Percentiles rank a stretch among this genome's conserved stretches.
phyloP scores from a whole-genome alignment of 768 basidiomycete species.

The Mycena olivaceomarginata region DNA sequence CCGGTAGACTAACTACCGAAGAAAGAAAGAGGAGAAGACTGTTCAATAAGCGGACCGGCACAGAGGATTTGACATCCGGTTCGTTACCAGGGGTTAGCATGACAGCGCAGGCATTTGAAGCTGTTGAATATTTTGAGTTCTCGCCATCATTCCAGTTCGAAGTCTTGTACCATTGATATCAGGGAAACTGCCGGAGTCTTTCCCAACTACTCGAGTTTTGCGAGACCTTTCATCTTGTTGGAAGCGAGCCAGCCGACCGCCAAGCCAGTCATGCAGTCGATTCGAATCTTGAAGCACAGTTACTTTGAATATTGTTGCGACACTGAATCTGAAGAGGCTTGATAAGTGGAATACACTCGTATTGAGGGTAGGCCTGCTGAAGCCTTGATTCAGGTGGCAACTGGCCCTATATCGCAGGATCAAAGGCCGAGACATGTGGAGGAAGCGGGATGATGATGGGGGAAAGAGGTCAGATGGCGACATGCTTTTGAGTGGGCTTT shows the following conservation, averaged over 20 bases:
- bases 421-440: too few species aligned
- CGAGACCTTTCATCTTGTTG: constrained; percentile 7
- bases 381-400: not conserved
- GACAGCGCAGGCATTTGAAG: not conserved
- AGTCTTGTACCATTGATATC: not conserved
- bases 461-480: constrained; percentile 7
- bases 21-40: not conserved
- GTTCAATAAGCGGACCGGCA: not conserved
- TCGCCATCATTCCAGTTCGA: not conserved
- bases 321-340: constrained; percentile 3
- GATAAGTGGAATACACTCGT: not conserved
- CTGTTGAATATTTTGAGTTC: not conserved
- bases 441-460: too few species aligned
- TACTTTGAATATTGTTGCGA: not conserved
- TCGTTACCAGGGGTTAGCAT: not conserved
- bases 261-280: not conserved
- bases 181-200: constrained; percentile 1
- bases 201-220: not conserved
- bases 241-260: constrained; percentile 2
- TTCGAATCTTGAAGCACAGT: constrained; percentile 5
- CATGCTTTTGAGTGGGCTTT: constrained; percentile 1
- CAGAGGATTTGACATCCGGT: constrained; percentile 7
- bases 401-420: too few species aligned
- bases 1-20: not conserved
- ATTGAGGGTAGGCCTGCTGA: constrained; percentile 1